Conservation (phyloP, 805 yeast genomes). For the Wickerhamomyces ciferrii region DNA sequence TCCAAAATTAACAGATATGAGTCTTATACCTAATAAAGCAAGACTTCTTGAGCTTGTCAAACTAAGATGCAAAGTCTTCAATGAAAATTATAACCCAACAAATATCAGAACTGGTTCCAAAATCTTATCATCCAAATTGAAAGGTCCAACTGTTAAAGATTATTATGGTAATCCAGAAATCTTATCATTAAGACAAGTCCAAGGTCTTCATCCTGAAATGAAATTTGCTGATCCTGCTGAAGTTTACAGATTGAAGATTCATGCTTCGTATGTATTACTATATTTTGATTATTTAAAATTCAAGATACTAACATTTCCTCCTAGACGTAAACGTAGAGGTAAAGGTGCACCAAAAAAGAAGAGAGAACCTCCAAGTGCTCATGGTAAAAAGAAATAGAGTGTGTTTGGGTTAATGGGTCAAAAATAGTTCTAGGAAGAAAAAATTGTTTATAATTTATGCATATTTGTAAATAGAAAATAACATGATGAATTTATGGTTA, state of each 20-base stretch:
- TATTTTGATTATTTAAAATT: neutral
- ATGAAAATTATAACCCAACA: constrained; percentile 65
- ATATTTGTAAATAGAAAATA: constrained; percentile 9
- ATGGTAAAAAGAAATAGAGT: constrained; percentile 31
- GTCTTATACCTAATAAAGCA: constrained; percentile 24
- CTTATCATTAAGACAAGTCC: constrained; percentile 57
- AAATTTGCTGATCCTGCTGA: constrained; percentile 64
- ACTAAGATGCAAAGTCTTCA: constrained; percentile 61
- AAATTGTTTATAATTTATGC: neutral
- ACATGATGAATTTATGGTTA: neutral
- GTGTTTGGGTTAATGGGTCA: neutral
- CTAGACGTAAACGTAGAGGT: constrained; percentile 69
- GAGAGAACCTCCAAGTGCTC: constrained; percentile 36
- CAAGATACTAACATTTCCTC: constrained; percentile 14
- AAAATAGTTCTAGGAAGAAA: neutral
- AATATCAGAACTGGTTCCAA: constrained; percentile 68
- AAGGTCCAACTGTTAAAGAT: constrained; percentile 63
- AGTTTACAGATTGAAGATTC: constrained; percentile 49
- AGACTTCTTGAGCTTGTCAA: constrained; percentile 53
- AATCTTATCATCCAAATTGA: constrained; percentile 58
- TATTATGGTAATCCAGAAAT: constrained; percentile 75
- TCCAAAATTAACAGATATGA: neutral
- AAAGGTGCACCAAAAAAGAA: constrained; percentile 84
- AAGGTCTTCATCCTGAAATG: constrained; percentile 41
- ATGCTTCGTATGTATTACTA: constrained; percentile 11